Conservation (phyloP, 2,329 filamentous ascomycete genomes). For the Fusarium avenaceum region DNA sequence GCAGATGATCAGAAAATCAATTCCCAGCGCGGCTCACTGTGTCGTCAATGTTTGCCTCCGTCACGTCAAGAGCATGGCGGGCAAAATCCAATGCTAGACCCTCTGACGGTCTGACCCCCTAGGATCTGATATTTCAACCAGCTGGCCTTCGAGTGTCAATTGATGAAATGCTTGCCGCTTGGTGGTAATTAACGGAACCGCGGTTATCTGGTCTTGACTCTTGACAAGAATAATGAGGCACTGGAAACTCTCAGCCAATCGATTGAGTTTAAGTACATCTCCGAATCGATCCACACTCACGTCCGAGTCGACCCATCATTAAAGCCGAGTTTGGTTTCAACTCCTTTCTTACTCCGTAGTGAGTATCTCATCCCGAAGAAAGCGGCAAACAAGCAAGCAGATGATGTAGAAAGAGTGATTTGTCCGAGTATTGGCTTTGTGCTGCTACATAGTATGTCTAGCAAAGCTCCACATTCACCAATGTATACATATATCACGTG, state of each 20-base stretch:
- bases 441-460: not conserved
- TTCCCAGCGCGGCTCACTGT: constrained; percentile 26
- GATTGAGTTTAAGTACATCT: constrained; percentile 20
- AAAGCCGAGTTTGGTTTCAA: constrained; percentile 30
- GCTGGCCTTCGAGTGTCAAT: constrained; percentile 3
- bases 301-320: constrained; percentile 36
- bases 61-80: constrained; percentile 23
- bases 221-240: constrained; percentile 33
- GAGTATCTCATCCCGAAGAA: constrained; percentile 3
- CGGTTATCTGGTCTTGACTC: constrained; percentile 25
- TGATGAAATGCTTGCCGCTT: not conserved
- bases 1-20: constrained; percentile 26
- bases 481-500: constrained; percentile 3
- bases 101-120: not conserved
- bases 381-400: not conserved
- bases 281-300: constrained; percentile 27
- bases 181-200: constrained; percentile 4
- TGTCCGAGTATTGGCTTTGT: not conserved
- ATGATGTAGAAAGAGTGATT: not conserved
- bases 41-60: constrained; percentile 41
- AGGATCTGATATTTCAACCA: not conserved
- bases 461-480: not conserved
- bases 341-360: constrained; percentile 2
- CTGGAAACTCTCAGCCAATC: constrained; percentile 32
- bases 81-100: constrained; percentile 4